Evolutionary conservation across 2,329 filamentous ascomycete genomes (phyloP).

Genomic region (Phoma sp.): DNA sequence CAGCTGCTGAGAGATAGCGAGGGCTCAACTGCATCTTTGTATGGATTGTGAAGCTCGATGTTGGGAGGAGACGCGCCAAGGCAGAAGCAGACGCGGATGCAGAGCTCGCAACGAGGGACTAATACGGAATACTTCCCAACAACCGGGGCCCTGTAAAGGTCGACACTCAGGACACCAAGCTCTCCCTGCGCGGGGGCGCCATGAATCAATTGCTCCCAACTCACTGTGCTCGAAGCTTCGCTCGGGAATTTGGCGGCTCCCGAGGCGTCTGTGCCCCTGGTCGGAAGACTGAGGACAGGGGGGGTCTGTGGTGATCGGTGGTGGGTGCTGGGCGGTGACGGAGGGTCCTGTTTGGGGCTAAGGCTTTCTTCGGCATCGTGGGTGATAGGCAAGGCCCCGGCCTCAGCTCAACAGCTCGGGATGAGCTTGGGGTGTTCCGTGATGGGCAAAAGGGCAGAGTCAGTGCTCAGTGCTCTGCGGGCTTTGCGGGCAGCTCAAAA

Average conservation of each 20-base stretch:
- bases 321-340: slow-evolving; percentile 4
- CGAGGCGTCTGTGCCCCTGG: slow-evolving; percentile 24
- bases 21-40: slow-evolving; percentile 21
- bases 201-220: background rate
- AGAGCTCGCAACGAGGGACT: slow-evolving; percentile 28
- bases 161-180: slow-evolving; percentile 8
- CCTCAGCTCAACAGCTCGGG: slow-evolving; percentile 46
- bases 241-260: slow-evolving; percentile 5
- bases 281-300: slow-evolving; percentile 13
- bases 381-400: slow-evolving; percentile 31
- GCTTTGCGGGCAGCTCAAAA: slow-evolving; percentile 20
- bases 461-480: slow-evolving; percentile 18
- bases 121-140: slow-evolving; percentile 33
- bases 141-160: slow-evolving; percentile 7
- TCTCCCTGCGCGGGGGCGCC: background rate
- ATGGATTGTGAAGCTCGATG: slow-evolving; percentile 2
- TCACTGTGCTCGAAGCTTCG: slow-evolving; percentile 11
- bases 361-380: slow-evolving; percentile 38
- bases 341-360: slow-evolving; percentile 15
- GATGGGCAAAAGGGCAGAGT: slow-evolving; percentile 10
- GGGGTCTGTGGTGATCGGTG: background rate
- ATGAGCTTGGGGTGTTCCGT: slow-evolving; percentile 39
- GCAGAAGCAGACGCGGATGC: background rate
- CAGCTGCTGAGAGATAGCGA: slow-evolving; percentile 31
- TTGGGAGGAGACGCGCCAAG: background rate